phyloP scores from a whole-genome alignment of 306 rosid species.

The Chamaecrista fasciculata region DNA sequence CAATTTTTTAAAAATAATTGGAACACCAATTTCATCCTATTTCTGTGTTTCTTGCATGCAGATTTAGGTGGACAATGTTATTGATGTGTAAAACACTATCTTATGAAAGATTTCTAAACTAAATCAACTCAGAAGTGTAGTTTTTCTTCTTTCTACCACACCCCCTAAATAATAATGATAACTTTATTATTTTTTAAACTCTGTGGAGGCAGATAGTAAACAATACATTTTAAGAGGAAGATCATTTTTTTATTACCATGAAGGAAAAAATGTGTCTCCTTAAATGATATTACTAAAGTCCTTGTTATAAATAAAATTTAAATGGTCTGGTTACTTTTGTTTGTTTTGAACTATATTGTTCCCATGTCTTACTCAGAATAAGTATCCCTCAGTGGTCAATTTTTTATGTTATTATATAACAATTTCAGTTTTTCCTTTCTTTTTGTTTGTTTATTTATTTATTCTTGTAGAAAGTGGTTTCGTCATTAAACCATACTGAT shows the following conservation, averaged over 20 bases:
- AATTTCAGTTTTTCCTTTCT: not conserved
- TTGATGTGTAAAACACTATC: not conserved
- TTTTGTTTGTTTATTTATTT: not conserved
- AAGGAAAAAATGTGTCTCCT: not conserved
- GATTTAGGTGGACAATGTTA: slow-evolving; percentile 6
- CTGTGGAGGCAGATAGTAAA: not conserved
- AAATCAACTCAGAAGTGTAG: not conserved
- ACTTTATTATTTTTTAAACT: not conserved
- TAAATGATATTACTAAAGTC: not conserved
- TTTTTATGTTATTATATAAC: not conserved
- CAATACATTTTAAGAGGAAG: not conserved
- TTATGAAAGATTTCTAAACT: slow-evolving; percentile 11
- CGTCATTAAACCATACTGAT: slow-evolving; percentile 14
- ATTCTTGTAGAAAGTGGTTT: not conserved
- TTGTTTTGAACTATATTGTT: slow-evolving; percentile 18
- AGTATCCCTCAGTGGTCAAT: slow-evolving; percentile 17
- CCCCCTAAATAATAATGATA: not conserved
- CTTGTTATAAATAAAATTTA: not conserved
- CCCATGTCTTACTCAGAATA: slow-evolving; percentile 10
- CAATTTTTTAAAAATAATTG: not conserved
- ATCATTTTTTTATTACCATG: slow-evolving; percentile 1
- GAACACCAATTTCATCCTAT: not conserved
- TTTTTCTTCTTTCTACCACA: slow-evolving; percentile 13
- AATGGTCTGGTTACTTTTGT: slow-evolving; percentile 6
- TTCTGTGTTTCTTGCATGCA: slow-evolving; percentile 1